Percentiles rank a stretch among this genome's conserved stretches.
Evolutionary conservation across 2,329 filamentous ascomycete species (phyloP).

Genomic region (Diatrype stigma): DNA sequence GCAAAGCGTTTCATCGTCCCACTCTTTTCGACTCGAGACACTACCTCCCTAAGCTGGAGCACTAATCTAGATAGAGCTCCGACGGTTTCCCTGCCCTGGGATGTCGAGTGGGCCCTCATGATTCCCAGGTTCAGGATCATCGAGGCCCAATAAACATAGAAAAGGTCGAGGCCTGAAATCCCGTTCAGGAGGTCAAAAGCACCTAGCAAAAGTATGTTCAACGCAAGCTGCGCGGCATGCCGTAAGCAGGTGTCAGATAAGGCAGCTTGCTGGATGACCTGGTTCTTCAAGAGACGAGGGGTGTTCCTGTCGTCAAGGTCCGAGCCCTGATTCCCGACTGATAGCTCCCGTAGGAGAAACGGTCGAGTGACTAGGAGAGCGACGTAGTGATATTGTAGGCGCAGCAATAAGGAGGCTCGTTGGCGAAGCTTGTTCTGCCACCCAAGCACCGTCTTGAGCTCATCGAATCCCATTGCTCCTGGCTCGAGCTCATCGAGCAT

Average conservation of each 20-base stretch:
- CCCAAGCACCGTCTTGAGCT: constrained; percentile 21
- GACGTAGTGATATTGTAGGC: constrained; percentile 30
- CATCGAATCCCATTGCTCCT: constrained; percentile 19
- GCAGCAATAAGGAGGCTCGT: constrained; percentile 25
- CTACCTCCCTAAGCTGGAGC: constrained; percentile 9
- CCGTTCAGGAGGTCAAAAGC: constrained; percentile 30
- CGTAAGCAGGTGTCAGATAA: constrained; percentile 20
- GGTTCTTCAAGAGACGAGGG: background rate
- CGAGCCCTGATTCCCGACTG: background rate
- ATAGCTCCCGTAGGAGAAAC: constrained; percentile 19
- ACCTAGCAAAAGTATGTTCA: constrained; percentile 28
- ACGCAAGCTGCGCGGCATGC: constrained; percentile 29
- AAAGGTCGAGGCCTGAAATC: constrained; percentile 30
- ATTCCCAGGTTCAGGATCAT: constrained; percentile 27
- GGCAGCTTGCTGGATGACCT: background rate
- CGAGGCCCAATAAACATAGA: constrained; percentile 31
- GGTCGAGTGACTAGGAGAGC: constrained; percentile 29
- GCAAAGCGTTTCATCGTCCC: constrained; percentile 27
- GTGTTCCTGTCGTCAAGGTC: background rate
- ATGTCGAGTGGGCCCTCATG: constrained; percentile 6
- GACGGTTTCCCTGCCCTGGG: constrained; percentile 11
- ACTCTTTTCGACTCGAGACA: constrained; percentile 18
- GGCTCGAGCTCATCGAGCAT: constrained; percentile 8
- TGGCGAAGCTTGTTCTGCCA: constrained; percentile 25
- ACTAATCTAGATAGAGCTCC: constrained; percentile 15